Base-by-base conservation (phyloP, 2,329 filamentous ascomycete genomes). In the Alternaria panax region DNA sequence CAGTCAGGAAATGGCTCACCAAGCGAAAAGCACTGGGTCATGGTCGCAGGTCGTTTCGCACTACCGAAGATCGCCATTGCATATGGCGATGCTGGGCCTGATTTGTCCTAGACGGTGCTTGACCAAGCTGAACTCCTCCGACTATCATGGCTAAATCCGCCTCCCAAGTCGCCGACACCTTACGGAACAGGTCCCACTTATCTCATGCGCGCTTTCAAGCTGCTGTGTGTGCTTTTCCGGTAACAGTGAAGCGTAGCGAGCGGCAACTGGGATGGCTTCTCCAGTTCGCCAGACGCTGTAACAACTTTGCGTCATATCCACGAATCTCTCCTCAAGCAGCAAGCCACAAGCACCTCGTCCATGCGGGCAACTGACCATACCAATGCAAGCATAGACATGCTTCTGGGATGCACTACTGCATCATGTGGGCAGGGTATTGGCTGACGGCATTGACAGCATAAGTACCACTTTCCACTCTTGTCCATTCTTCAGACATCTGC, bases 111-210 rank as follows among this genome's bases (percentile, higher is more conserved):
- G 52, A 40, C 46, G 36, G 25, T 46, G 25, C 25, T 40, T 45
- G n/a, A 45, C 25, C 32, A 34, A 59, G 52, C 57, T 59, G 57
- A 56, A 20, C 11, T 40, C 18, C 36, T 40, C 36, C 36, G 5
- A 27, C 12, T n/a, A 41, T 25, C 14, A 41, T 51, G 51, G 38
- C 40, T 22, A 51, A 50, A 45, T 40, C 45, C 52, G 50, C 51
- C 38, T 58, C 43, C 22, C 45, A 32, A 51, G 57, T 59, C 57
- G 57, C 57, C 52, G 57, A 59, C 57, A 45, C 43, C 28, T 25
- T 24, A 38, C 46, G 30, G 14, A 32, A 51, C 38, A 40, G 25
- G 45, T 41, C 53, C 45, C 34, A 43, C 25, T 51, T 34, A 36
- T 34, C 32, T 24, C 45, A 56, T 12, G 20, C 43, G 27, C 40